phyloP scores from a whole-genome alignment of 1,139 yeast species.

The Pichia sp. region DNA sequence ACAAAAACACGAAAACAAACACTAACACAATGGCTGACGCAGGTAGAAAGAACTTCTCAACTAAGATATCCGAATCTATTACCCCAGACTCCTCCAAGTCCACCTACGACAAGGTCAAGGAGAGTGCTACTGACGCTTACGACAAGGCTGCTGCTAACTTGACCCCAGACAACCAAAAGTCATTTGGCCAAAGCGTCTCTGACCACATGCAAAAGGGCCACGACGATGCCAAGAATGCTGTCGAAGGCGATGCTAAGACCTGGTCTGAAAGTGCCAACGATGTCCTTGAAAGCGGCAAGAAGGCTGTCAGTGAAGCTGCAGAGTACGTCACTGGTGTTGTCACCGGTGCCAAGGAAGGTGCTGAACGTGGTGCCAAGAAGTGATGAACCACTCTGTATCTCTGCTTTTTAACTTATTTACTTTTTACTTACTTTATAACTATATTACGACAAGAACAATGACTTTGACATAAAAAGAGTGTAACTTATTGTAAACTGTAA shows the following conservation, averaged over 20 bases:
- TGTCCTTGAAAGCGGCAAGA: slow-evolving; percentile 62
- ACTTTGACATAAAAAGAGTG: too few species aligned
- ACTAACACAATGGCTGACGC: slow-evolving; percentile 57
- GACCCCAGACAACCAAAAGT: slow-evolving; percentile 66
- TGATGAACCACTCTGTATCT: too few species aligned
- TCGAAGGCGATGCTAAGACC: slow-evolving; percentile 7
- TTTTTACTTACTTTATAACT: too few species aligned
- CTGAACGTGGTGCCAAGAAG: slow-evolving; percentile 31
- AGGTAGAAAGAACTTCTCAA: slow-evolving; percentile 74
- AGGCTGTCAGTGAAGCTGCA: slow-evolving; percentile 53
- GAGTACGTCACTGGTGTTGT: slow-evolving; percentile 59
- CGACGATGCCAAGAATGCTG: slow-evolving; percentile 25
- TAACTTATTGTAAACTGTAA: too few species aligned
- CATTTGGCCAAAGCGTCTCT: slow-evolving; percentile 61
- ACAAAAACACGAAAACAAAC: slow-evolving; percentile 6
- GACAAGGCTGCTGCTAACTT: slow-evolving; percentile 62
- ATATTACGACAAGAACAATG: too few species aligned
- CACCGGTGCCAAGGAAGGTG: slow-evolving; percentile 57
- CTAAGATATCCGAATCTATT: slow-evolving; percentile 62
- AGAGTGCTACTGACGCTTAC: slow-evolving; percentile 58
- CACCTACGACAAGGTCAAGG: slow-evolving; percentile 65
- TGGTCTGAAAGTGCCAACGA: slow-evolving; percentile 46
- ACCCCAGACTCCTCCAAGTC: slow-evolving; percentile 77
- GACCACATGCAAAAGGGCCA: slow-evolving; percentile 42
- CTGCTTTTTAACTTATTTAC: too few species aligned